Conservation (phyloP, 2,329 filamentous ascomycete genomes). For the Eutypella sp. region DNA sequence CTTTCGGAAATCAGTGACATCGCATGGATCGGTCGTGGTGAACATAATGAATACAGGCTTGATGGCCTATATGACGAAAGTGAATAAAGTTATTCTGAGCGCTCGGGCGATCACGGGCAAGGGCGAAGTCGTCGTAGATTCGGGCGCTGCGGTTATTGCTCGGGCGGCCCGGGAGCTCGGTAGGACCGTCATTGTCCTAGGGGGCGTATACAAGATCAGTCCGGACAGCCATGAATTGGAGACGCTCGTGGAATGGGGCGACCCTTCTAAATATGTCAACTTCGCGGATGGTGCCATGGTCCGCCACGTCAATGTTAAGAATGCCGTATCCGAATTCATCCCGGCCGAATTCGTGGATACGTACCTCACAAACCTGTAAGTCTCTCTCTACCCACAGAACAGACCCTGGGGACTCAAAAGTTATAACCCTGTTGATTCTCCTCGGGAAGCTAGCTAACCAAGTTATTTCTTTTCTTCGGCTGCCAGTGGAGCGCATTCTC, state of each 20-base stretch:
- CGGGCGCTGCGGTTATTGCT: slow-evolving; percentile 79
- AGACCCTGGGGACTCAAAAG: too few relatives aligned
- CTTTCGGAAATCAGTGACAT: slow-evolving; percentile 72
- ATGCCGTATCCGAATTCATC: slow-evolving; percentile 78
- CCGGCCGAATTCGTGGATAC: slow-evolving; percentile 70
- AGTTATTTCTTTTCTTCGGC: too few relatives aligned
- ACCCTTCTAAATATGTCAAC: slow-evolving; percentile 68
- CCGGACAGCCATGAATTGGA: slow-evolving; percentile 82
- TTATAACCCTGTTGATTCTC: too few relatives aligned
- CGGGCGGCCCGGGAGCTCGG: slow-evolving; percentile 77
- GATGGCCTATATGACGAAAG: slow-evolving; percentile 89
- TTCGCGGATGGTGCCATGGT: slow-evolving; percentile 79
- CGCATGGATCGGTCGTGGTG: slow-evolving; percentile 76
- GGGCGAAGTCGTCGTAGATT: slow-evolving; percentile 77
- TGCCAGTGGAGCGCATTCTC: slow-evolving; percentile 32
- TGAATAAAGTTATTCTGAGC: slow-evolving; percentile 91
- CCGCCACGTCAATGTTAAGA: slow-evolving; percentile 70
- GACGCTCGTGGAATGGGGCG: slow-evolving; percentile 79
- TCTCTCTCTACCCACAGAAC: slow-evolving; percentile 17
- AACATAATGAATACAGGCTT: slow-evolving; percentile 79
- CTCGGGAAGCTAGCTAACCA: slow-evolving; percentile 1
- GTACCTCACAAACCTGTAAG: slow-evolving; percentile 81
- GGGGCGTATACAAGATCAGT: slow-evolving; percentile 89
- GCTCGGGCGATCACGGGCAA: slow-evolving; percentile 86
- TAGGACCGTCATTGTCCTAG: slow-evolving; percentile 82